Conservation (phyloP, 306 rosid genomes). For the Oxytropis ochrocephala region DNA sequence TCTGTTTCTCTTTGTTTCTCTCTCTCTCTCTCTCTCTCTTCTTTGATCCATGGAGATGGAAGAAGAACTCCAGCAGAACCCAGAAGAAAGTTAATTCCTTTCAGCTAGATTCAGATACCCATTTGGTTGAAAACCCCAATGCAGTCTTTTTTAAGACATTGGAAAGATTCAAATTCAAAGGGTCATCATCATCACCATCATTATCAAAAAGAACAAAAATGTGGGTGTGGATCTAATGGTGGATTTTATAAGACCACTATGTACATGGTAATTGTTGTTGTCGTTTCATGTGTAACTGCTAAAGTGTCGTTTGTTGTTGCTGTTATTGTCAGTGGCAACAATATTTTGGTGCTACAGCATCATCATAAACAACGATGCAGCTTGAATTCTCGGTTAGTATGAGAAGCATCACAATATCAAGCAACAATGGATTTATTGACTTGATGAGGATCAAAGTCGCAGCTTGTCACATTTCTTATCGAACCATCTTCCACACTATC, state of each 20-base stretch:
- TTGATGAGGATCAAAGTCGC: conserved; percentile 99
- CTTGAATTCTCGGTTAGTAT: conserved; percentile 99
- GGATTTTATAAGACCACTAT: neutral
- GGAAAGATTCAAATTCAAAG: too few species aligned
- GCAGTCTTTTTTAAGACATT: too few species aligned
- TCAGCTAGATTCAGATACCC: conserved; percentile 14
- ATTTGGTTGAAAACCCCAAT: conserved; percentile 29
- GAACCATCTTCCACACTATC: conserved; percentile 97
- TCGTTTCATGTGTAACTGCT: too few species aligned
- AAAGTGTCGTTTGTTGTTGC: too few species aligned
- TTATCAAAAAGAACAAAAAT: too few species aligned
- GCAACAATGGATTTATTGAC: conserved; percentile 97
- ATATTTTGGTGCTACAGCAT: conserved; percentile 49
- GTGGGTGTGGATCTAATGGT: too few species aligned
- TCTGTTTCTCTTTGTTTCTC: conserved; percentile 19
- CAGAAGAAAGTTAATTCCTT: conserved; percentile 29
- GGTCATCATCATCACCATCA: too few species aligned
- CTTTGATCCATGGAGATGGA: conserved; percentile 46
- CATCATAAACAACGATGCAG: conserved; percentile 99
- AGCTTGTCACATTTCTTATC: conserved; percentile 99
- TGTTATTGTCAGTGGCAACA: conserved; percentile 34
- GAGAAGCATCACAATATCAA: conserved; percentile 99
- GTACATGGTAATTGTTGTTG: neutral
- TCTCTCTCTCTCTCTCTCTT: neutral
- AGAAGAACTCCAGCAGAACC: conserved; percentile 23